phyloP scores from a whole-genome alignment of 352 stramenopile genomes.

The Pythium pyrilobum region DNA sequence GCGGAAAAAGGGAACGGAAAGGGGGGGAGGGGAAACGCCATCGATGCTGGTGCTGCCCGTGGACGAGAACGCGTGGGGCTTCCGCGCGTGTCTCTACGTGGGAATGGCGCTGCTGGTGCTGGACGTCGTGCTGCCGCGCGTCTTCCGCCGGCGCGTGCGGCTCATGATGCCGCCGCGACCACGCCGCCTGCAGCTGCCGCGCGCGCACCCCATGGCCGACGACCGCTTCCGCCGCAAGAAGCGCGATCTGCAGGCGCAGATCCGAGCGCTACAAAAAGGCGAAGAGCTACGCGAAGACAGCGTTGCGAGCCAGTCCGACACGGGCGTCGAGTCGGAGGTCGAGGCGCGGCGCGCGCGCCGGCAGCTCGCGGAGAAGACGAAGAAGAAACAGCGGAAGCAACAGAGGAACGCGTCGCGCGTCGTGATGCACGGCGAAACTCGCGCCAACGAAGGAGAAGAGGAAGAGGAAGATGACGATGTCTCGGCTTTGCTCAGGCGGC shows the following conservation, averaged over 20 bases:
- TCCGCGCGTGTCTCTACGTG: constrained; percentile 53
- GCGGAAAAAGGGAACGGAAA: not conserved
- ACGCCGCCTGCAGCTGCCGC: constrained; percentile 11
- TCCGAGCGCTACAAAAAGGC: constrained; percentile 31
- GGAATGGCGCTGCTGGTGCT: constrained; percentile 42
- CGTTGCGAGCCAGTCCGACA: constrained; percentile 7
- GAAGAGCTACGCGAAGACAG: not conserved
- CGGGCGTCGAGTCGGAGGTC: no score
- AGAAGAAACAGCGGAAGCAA: not conserved
- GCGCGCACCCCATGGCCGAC: constrained; percentile 22
- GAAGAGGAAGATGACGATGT: not conserved
- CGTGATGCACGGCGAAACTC: constrained; percentile 3
- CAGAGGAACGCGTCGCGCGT: constrained; percentile 1
- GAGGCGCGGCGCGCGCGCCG: no score
- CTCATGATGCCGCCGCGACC: constrained; percentile 30
- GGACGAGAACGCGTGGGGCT: constrained; percentile 44
- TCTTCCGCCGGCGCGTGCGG: constrained; percentile 52
- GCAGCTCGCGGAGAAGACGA: no score
- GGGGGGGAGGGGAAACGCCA: not conserved
- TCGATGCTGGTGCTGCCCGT: constrained; percentile 38
- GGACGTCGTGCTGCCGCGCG: constrained; percentile 41
- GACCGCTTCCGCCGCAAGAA: constrained; percentile 40
- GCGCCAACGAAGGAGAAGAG: constrained; percentile 1
- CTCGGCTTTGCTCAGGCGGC: not conserved
- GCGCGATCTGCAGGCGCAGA: constrained; percentile 28